phyloP scores from a whole-genome alignment of 2,329 filamentous ascomycete species.

The Trematosphaeria pertusa region DNA sequence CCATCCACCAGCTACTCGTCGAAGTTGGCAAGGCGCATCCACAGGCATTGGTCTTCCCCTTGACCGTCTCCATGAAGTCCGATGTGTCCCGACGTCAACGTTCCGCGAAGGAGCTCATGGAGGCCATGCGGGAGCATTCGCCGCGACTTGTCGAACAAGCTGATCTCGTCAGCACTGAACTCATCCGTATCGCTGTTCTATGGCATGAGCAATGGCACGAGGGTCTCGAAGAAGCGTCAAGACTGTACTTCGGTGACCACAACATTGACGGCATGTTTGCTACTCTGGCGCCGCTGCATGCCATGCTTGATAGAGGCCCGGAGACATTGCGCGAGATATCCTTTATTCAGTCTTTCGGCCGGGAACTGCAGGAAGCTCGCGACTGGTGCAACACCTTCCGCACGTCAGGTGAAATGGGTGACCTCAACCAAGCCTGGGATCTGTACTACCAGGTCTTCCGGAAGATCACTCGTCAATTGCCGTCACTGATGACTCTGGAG shows the following conservation, averaged over 20 bases:
- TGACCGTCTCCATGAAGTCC: constrained; percentile 98
- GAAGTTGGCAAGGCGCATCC: constrained; percentile 95
- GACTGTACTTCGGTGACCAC: constrained; percentile 95
- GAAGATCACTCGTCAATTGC: constrained; percentile 90
- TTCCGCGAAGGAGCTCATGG: constrained; percentile 93
- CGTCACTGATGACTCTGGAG: constrained; percentile 90
- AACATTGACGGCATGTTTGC: constrained; percentile 98
- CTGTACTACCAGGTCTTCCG: constrained; percentile 99
- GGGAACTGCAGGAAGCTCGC: constrained; percentile 91
- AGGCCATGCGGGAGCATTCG: constrained; percentile 96
- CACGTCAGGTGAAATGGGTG: constrained; percentile 85
- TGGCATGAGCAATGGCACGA: constrained; percentile 99
- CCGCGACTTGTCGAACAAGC: constrained; percentile 92
- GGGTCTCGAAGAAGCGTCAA: constrained; percentile 92
- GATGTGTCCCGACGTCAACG: constrained; percentile 83
- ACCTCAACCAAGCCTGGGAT: constrained; percentile 98
- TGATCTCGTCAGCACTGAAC: constrained; percentile 91
- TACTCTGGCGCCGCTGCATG: constrained; percentile 87
- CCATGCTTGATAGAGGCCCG: constrained; percentile 86
- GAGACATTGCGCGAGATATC: constrained; percentile 96
- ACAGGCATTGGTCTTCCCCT: constrained; percentile 93
- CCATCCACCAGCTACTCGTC: constrained; percentile 88
- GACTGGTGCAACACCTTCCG: constrained; percentile 96
- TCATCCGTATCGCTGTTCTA: constrained; percentile 94
- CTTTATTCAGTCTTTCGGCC: constrained; percentile 95